Evolutionary conservation across 768 basidiomycete species (phyloP).

Genomic region (Termitomyces sp.): DNA sequence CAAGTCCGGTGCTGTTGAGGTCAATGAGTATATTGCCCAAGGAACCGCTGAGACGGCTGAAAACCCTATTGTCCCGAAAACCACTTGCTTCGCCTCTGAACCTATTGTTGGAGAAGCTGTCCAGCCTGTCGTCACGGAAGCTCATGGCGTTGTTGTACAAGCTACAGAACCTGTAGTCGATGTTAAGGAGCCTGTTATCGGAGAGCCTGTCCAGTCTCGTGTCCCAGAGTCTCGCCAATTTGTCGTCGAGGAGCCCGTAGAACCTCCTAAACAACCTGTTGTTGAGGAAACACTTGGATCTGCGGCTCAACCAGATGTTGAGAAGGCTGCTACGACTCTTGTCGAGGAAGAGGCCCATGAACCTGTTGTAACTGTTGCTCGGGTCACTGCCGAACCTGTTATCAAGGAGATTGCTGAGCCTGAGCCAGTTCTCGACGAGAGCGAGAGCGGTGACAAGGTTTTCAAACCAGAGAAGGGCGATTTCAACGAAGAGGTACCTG

Average conservation of each 20-base stretch:
- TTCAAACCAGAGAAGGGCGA: not conserved
- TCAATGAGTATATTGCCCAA: not conserved
- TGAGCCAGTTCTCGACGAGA: not conserved
- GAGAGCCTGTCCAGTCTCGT: not conserved
- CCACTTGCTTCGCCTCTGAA: not conserved
- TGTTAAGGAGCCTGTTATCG: not conserved
- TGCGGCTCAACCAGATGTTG: not conserved
- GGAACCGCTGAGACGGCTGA: not conserved
- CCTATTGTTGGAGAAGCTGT: not conserved
- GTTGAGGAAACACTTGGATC: not conserved
- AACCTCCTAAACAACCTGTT: not conserved
- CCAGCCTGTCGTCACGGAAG: not conserved
- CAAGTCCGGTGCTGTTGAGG: not conserved
- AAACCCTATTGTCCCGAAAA: not conserved
- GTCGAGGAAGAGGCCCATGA: not conserved
- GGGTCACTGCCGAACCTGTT: slow-evolving; percentile 11
- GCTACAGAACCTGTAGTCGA: not conserved
- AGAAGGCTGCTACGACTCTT: not conserved
- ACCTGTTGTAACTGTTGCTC: not conserved
- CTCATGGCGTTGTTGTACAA: not conserved
- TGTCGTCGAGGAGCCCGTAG: not conserved
- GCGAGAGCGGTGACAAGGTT: not conserved
- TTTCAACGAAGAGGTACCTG: not conserved
- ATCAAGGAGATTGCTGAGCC: not conserved
- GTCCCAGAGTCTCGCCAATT: not conserved